Conservation (phyloP, 2,329 filamentous ascomycete species). For the Paecilomyces sp. region DNA sequence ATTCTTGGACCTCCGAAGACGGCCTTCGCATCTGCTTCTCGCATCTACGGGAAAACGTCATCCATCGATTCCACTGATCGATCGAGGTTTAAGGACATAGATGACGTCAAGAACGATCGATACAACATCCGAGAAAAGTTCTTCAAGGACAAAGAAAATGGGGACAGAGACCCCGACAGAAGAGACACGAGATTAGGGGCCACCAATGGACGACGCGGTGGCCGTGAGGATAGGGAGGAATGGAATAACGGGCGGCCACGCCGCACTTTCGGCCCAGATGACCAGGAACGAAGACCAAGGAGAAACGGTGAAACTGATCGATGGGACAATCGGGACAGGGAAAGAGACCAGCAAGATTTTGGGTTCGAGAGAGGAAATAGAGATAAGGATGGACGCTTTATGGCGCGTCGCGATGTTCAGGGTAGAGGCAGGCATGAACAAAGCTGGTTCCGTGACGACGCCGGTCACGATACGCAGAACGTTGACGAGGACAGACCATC, state of each 20-base stretch:
- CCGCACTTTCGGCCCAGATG: conserved; percentile 34
- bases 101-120: conserved; percentile 52
- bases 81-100: conserved; percentile 47
- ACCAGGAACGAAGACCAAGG: conserved; percentile 31
- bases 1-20: conserved; percentile 79
- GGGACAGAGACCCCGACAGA: conserved; percentile 29
- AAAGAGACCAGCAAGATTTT: conserved; percentile 52
- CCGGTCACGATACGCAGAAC: conserved; percentile 27
- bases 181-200: conserved; percentile 27
- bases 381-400: conserved; percentile 47
- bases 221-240: conserved; percentile 31
- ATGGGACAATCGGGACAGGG: conserved; percentile 39
- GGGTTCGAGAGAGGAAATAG: conserved; percentile 43
- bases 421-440: conserved; percentile 61
- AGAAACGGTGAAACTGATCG: conserved; percentile 38
- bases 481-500: conserved; percentile 36
- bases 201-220: conserved; percentile 27
- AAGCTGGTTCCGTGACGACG: conserved; percentile 63
- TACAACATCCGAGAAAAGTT: conserved; percentile 51
- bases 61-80: conserved; percentile 39
- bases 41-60: conserved; percentile 38
- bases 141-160: conserved; percentile 29
- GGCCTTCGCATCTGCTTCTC: conserved; percentile 71
- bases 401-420: conserved; percentile 56
- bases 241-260: conserved; percentile 34